Conservation (phyloP, 768 basidiomycete species). For the Kwoniella dendrophila region DNA sequence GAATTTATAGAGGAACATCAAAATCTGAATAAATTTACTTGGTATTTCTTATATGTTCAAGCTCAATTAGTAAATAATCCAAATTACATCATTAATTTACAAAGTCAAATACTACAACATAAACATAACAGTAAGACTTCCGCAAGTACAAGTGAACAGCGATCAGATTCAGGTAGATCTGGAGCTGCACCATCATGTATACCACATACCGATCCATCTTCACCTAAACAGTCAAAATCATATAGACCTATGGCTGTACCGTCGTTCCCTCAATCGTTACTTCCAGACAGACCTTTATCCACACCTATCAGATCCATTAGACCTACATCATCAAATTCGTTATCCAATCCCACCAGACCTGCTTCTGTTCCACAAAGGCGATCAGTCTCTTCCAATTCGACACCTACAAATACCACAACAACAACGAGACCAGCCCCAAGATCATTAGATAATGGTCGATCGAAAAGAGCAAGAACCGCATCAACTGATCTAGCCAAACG, state of each 20-base stretch:
- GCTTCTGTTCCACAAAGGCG: neutral
- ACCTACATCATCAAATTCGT: too few species aligned
- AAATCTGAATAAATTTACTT: neutral
- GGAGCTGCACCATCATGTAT: neutral
- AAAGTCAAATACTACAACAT: too few species aligned
- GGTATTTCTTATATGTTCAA: neutral
- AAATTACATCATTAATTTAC: neutral
- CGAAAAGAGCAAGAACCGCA: neutral
- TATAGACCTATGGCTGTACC: neutral
- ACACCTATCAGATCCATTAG: neutral
- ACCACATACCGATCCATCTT: neutral
- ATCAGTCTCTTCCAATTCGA: neutral
- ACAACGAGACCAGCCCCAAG: neutral
- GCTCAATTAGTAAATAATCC: neutral
- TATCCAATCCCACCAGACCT: neutral
- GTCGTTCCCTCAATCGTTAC: neutral
- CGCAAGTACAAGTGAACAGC: too few species aligned
- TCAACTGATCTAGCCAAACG: neutral
- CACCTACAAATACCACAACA: neutral
- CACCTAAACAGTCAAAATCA: neutral
- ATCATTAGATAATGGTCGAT: neutral
- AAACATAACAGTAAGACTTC: too few species aligned
- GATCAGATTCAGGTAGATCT: neutral
- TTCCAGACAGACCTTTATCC: neutral
- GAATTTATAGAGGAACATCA: neutral